phyloP scores from a whole-genome alignment of 140 eudicot species.

The Cichorium intybus region DNA sequence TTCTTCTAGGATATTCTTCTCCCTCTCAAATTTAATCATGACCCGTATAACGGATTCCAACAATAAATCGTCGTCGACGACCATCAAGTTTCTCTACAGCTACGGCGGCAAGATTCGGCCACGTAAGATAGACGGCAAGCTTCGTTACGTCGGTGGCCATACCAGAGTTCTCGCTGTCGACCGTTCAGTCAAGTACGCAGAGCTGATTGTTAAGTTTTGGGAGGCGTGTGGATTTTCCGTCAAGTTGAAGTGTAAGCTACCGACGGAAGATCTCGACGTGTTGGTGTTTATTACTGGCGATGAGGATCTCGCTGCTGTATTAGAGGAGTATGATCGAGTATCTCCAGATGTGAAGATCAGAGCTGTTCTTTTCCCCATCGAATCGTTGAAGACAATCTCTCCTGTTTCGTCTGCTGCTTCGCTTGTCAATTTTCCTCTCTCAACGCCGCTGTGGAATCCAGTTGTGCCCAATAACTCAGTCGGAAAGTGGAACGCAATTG shows the following conservation, averaged over 20 bases:
- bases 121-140: conserved; percentile 70
- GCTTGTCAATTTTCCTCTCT: conserved; percentile 24
- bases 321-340: conserved; percentile 58
- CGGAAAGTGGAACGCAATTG: background rate
- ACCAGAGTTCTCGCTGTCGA: conserved; percentile 67
- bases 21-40: background rate
- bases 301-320: conserved; percentile 51
- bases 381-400: conserved; percentile 39
- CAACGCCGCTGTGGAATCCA: conserved; percentile 21
- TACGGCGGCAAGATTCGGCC: conserved; percentile 74
- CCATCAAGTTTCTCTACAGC: conserved; percentile 74
- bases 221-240: conserved; percentile 64
- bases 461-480: background rate
- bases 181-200: conserved; percentile 55
- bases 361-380: conserved; percentile 46
- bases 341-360: conserved; percentile 56
- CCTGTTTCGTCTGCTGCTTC: conserved; percentile 50
- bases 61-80: conserved; percentile 5
- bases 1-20: conserved; percentile 12
- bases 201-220: conserved; percentile 50
- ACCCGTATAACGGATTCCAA: conserved; percentile 25
- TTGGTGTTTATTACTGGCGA: conserved; percentile 52
- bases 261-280: conserved; percentile 68
- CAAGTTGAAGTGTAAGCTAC: conserved; percentile 59
- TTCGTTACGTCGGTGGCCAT: conserved; percentile 75